Base-by-base conservation (phyloP, 2,329 filamentous ascomycete genomes). In the Fusarium sp. region DNA sequence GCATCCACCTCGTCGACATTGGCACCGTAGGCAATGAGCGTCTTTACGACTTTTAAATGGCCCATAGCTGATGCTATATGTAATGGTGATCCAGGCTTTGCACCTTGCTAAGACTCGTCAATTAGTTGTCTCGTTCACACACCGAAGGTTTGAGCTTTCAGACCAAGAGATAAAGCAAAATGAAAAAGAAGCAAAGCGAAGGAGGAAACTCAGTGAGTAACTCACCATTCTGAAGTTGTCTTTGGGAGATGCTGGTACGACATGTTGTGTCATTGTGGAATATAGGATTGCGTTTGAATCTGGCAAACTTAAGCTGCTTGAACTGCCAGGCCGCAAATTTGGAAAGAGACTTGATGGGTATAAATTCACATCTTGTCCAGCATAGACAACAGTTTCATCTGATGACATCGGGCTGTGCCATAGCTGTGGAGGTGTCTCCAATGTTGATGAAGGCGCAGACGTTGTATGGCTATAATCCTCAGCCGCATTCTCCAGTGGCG, bases 231-330 rank as follows among this genome's bases (percentile, higher is more conserved):
- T 17, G 20, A 37, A 39, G 26, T 26, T 14, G 15, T 39, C 46
- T 15, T 49, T 49, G 13, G 46, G 4, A 17, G 32, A 26, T 28
- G 46, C 22, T 3, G 46, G 32, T 28, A 49, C 5, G 19, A 37
- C 46, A 22, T 49, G 46, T 24, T 14, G 32, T 19, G 46, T 39
- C 33, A 49, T 49, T 39, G 46, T 24, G 1, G 46, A 26, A 39
- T n/a, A 49, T 10, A 49, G 14, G 10, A 49, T 49, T 15, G 20
- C 46, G 46, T 19, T 49, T 20, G 46, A 28, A 28, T 49, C 46
- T 49, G 22, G 46, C 22, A 49, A n/a, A 49, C 46, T 49, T 8
- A 37, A 26, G 46, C 46, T 49, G 46, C 46, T 49, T 49, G 46
- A 49, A 7, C 46, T 49, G 6, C 46, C 20, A 39, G 46, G 33